These are phyloP conservation scores for Parachaetomium inaequale DNA, from an alignment of 495 filamentous ascomycete species.

Conservation along the genomic window DNA sequence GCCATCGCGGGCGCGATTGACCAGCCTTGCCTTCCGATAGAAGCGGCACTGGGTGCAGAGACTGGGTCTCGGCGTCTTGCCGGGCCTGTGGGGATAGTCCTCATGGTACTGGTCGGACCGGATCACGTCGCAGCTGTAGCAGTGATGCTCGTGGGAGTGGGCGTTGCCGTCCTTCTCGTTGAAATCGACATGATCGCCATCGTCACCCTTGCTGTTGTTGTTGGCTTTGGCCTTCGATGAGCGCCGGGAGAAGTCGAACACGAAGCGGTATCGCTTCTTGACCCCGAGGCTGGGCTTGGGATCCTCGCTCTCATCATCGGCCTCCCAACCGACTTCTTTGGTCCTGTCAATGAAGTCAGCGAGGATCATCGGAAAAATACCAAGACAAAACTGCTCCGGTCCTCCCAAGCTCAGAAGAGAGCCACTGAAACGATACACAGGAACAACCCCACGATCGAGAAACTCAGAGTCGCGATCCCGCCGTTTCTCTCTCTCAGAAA, in stretches of 20 bases:
- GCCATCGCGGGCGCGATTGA: not conserved
- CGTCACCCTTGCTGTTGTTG: not conserved
- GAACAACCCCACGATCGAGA: not conserved
- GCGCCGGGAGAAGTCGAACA: conserved; percentile 10
- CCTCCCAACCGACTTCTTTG: conserved; percentile 14
- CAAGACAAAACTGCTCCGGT: too few relatives aligned
- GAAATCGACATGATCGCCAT: not conserved
- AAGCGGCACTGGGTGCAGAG: conserved; percentile 30
- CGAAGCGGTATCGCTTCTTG: conserved; percentile 7
- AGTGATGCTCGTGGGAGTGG: conserved; percentile 7
- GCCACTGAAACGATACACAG: not conserved
- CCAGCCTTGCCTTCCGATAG: not conserved
- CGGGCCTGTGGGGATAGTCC: conserved; percentile 15
- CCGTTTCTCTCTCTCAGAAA: too few relatives aligned
- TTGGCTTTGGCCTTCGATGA: not conserved
- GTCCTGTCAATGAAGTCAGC: not conserved
- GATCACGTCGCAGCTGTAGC: conserved; percentile 30
- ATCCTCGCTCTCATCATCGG: not conserved
- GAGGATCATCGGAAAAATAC: not conserved
- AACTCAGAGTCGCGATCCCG: not conserved
- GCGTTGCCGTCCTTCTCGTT: not conserved
- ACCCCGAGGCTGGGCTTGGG: not conserved
- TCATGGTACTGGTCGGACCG: conserved; percentile 26
- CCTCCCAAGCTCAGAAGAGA: not conserved
- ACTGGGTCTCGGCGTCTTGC: conserved; percentile 14